These are phyloP conservation scores for Melocanna baccifera DNA, from an alignment of 176 grass and related monocot genomes.

Conservation along the genomic window DNA sequence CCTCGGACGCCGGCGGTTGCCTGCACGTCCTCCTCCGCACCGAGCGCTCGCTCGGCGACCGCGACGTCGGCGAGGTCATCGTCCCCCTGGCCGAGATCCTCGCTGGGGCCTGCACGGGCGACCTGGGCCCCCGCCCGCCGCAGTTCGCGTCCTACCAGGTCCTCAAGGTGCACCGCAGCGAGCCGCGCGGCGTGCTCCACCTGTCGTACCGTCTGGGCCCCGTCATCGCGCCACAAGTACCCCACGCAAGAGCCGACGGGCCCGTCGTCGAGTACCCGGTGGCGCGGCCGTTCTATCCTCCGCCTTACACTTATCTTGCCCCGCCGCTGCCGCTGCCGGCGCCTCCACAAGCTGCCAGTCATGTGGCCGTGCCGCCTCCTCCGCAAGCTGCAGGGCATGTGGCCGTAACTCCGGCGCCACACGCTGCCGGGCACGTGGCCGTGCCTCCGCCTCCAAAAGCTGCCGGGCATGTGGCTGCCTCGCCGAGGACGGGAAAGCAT, in stretches of 20 bases:
- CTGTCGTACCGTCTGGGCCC: conserved; percentile 60
- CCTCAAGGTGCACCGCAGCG: conserved; percentile 40
- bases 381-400: neutral
- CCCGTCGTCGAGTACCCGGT: conserved; percentile 34
- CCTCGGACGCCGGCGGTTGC: neutral
- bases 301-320: neutral
- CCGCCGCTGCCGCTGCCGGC: neutral
- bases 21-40: conserved; percentile 69
- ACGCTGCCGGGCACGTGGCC: neutral
- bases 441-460: neutral
- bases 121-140: neutral
- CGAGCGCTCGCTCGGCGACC: conserved; percentile 60
- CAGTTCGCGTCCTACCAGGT: conserved; percentile 64
- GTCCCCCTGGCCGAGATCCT: conserved; percentile 49
- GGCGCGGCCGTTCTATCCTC: neutral
- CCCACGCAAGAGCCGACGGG: neutral
- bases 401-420: neutral
- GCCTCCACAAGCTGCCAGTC: neutral
- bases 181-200: conserved; percentile 53
- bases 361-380: neutral
- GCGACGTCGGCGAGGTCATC: conserved; percentile 70
- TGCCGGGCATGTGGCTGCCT: neutral
- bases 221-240: neutral
- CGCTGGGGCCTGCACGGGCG: neutral
- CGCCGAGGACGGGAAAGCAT: neutral